Conservation (phyloP, 2,329 filamentous ascomycete species). For the Pseudocercospora ulei region DNA sequence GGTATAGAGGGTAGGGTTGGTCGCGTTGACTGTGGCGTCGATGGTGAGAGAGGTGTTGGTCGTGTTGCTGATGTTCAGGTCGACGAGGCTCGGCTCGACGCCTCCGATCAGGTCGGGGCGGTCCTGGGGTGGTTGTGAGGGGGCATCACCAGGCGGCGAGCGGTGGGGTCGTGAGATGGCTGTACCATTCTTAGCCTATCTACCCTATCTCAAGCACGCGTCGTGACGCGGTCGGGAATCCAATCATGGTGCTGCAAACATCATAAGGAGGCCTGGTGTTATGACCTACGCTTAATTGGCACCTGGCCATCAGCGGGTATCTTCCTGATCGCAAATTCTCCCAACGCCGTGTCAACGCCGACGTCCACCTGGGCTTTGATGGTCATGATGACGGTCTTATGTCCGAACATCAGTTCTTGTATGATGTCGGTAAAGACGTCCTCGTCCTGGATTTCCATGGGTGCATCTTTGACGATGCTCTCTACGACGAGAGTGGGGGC, state of each 20-base stretch:
- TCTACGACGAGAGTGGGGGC: slow-evolving; percentile 60
- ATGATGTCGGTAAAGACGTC: slow-evolving; percentile 71
- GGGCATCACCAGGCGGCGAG: slow-evolving; percentile 8
- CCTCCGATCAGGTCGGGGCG: slow-evolving; percentile 14
- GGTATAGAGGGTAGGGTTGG: slow-evolving; percentile 81
- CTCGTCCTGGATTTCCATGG: slow-evolving; percentile 70
- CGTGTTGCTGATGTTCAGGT: slow-evolving; percentile 63
- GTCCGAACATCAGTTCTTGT: slow-evolving; percentile 68
- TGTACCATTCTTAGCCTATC: slow-evolving; percentile 25
- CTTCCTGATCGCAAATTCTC: slow-evolving; percentile 67
- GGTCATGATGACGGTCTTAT: slow-evolving; percentile 57
- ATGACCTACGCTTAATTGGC: slow-evolving; percentile 81
- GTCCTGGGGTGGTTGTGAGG: slow-evolving; percentile 11
- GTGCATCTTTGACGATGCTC: slow-evolving; percentile 66
- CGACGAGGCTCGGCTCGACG: slow-evolving; percentile 56
- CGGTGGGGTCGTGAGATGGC: slow-evolving; percentile 20
- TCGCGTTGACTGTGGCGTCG: slow-evolving; percentile 65
- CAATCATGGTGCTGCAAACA: slow-evolving; percentile 12
- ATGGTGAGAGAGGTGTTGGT: slow-evolving; percentile 61
- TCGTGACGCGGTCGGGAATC: slow-evolving; percentile 5
- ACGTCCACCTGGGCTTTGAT: slow-evolving; percentile 76
- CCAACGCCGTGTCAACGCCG: slow-evolving; percentile 69
- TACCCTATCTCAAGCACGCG: slow-evolving; percentile 21
- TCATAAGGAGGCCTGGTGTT: slow-evolving; percentile 17
- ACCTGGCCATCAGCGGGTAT: slow-evolving; percentile 77